Evolutionary conservation across 148 eudicot species (phyloP).

Genomic region (Vaccinium corymbosum): DNA sequence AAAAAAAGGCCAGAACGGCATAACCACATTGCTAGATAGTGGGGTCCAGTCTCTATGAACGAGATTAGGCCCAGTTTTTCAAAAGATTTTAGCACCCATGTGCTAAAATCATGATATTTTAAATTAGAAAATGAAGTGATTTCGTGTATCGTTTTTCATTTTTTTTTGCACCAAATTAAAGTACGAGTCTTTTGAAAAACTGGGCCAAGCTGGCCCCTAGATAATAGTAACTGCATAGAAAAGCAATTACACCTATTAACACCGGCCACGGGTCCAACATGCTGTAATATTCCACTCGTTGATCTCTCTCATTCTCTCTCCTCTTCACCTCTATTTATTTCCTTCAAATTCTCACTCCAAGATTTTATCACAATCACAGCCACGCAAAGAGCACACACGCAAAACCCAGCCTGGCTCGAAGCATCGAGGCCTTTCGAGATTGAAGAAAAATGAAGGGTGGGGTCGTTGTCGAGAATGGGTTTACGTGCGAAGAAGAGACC

Average conservation of each 20-base stretch:
- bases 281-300: background rate
- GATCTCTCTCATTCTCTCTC: background rate
- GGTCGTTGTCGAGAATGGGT: conserved; percentile 31
- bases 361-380: background rate
- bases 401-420: background rate
- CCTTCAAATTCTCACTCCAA: background rate
- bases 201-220: too few species aligned
- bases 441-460: conserved; percentile 13
- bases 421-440: background rate
- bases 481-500: conserved; percentile 33
- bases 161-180: too few species aligned
- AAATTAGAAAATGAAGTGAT: too few species aligned
- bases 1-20: too few species aligned
- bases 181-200: too few species aligned
- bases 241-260: background rate
- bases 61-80: too few species aligned
- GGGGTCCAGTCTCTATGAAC: too few species aligned
- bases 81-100: too few species aligned
- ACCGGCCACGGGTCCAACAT: background rate
- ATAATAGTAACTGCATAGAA: background rate
- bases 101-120: too few species aligned
- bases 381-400: background rate
- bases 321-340: background rate
- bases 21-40: too few species aligned
- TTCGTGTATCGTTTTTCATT: too few species aligned